A percentile compares a stretch with the other conserved stretches of the same genome.
phyloP scores from a whole-genome alignment of 345 rosid genomes.

The Excoecaria agallocha region DNA sequence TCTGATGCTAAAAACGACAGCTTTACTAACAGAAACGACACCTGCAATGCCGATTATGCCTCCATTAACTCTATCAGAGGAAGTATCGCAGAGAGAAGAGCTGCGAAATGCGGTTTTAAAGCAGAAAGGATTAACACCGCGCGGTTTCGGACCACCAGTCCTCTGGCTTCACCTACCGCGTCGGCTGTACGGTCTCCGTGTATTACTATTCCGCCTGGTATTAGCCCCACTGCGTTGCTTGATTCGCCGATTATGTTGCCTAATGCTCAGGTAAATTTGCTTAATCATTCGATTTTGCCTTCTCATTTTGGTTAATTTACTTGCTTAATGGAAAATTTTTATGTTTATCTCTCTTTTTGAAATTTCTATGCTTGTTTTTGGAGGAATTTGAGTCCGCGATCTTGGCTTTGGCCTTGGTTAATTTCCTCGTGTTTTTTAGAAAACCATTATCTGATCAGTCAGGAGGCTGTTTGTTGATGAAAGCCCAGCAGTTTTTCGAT shows the following conservation, averaged over 20 bases:
- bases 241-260: constrained; percentile 87
- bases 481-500: neutral
- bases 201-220: constrained; percentile 79
- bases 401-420: too few relatives aligned
- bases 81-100: constrained; percentile 74
- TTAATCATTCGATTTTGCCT: neutral
- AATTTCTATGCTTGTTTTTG: neutral
- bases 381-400: too few relatives aligned
- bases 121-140: constrained; percentile 74
- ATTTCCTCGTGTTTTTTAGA: neutral
- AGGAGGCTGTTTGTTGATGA: neutral
- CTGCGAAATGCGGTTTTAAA: constrained; percentile 83
- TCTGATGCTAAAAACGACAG: neutral
- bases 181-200: constrained; percentile 45
- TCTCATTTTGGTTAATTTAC: neutral
- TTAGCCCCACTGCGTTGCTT: constrained; percentile 84
- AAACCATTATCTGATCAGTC: neutral
- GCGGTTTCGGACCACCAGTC: constrained; percentile 58
- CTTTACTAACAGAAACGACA: neutral
- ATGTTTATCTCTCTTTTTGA: neutral
- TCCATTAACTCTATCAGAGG: constrained; percentile 20
- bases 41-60: neutral
- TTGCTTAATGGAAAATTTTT: neutral
- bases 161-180: constrained; percentile 39
- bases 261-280: constrained; percentile 57